phyloP scores from a whole-genome alignment of 768 basidiomycete genomes.

The Krasilnikovozyma curviuscula region DNA sequence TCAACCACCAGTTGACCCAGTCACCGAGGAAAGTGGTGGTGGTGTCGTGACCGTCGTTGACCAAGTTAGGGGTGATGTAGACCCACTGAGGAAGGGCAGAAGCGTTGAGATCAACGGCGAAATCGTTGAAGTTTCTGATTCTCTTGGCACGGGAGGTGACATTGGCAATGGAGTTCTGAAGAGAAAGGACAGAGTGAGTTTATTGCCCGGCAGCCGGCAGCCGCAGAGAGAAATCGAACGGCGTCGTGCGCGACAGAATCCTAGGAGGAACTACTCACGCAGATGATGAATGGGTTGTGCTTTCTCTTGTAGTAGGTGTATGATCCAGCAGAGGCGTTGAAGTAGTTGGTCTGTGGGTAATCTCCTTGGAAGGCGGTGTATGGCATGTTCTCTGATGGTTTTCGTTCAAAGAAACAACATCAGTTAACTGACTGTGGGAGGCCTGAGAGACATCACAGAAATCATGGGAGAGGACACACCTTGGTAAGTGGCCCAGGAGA shows the following conservation, averaged over 20 bases:
- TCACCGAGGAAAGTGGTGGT: slow-evolving; percentile 31
- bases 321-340: slow-evolving; percentile 22
- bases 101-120: slow-evolving; percentile 37
- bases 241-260: too few species aligned
- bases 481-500: slow-evolving; percentile 46
- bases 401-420: too few species aligned
- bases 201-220: too few species aligned
- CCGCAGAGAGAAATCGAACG: too few species aligned
- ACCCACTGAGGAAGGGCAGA: slow-evolving; percentile 40
- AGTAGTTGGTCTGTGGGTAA: slow-evolving; percentile 27
- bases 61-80: slow-evolving; percentile 45
- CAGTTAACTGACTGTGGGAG: background rate
- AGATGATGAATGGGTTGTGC: slow-evolving; percentile 37
- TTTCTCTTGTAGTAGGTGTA: slow-evolving; percentile 41
- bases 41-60: slow-evolving; percentile 35
- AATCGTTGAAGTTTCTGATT: slow-evolving; percentile 44
- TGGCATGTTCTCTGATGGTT: slow-evolving; percentile 18
- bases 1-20: slow-evolving; percentile 37
- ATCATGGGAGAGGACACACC: slow-evolving; percentile 18
- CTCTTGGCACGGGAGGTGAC: slow-evolving; percentile 30
- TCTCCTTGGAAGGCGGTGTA: slow-evolving; percentile 8
- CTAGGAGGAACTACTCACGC: too few species aligned
- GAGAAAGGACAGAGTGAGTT: too few species aligned
- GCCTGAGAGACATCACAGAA: background rate
- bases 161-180: slow-evolving; percentile 34